Evolutionary conservation across 306 rosid genomes (phyloP).

Genomic region (Lathyrus tuberosus): DNA sequence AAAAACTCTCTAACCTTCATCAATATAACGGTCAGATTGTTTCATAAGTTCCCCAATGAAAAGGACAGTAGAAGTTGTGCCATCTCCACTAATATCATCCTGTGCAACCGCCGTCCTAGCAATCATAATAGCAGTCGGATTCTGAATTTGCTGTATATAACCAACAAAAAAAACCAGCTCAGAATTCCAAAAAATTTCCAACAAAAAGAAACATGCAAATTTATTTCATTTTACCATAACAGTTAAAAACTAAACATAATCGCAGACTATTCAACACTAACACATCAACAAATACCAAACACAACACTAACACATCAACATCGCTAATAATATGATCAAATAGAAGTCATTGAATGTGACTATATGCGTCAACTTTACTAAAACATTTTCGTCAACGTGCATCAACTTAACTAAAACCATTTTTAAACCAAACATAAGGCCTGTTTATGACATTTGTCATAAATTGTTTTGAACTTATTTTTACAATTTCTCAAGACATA

Average conservation of each 20-base stretch:
- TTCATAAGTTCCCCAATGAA: slow-evolving; percentile 99
- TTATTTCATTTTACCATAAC: neutral
- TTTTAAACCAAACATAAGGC: too few relatives aligned
- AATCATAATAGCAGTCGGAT: slow-evolving; percentile 97
- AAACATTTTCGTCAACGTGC: neutral
- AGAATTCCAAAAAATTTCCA: neutral
- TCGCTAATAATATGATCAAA: neutral
- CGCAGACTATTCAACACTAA: neutral
- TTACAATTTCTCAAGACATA: neutral
- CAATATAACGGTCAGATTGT: slow-evolving; percentile 87
- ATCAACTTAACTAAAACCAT: neutral
- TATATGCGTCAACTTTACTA: too few relatives aligned
- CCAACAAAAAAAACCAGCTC: neutral
- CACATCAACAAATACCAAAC: neutral
- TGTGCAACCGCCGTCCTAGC: slow-evolving; percentile 98
- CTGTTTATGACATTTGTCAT: neutral
- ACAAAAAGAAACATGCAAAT: neutral
- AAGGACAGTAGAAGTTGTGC: slow-evolving; percentile 92
- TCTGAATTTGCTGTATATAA: slow-evolving; percentile 85
- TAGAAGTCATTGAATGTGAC: neutral
- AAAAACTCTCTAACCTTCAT: slow-evolving; percentile 65
- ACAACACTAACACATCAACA: neutral
- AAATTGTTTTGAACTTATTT: neutral
- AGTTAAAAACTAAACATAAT: neutral
- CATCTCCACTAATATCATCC: slow-evolving; percentile 94